Conservation (phyloP, 306 rosid species). For the Citrullus colocynthis region DNA sequence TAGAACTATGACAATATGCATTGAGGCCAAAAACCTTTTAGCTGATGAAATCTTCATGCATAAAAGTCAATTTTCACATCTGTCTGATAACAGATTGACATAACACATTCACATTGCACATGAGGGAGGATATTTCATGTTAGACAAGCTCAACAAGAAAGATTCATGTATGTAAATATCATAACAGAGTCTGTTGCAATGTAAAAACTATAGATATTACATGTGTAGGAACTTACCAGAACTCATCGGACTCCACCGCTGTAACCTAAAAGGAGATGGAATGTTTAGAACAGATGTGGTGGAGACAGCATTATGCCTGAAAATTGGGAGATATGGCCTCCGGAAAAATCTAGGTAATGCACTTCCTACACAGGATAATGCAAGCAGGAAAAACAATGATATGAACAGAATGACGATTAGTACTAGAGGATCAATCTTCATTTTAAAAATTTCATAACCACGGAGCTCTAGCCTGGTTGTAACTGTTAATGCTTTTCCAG, state of each 20-base stretch:
- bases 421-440: slow-evolving; percentile 52
- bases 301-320: slow-evolving; percentile 49
- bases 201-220: slow-evolving; percentile 2
- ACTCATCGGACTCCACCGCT: slow-evolving; percentile 72
- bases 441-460: slow-evolving; percentile 38
- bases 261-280: slow-evolving; percentile 64
- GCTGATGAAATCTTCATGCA: neutral
- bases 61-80: neutral
- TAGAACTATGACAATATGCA: neutral
- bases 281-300: slow-evolving; percentile 62
- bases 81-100: neutral
- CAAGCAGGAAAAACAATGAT: slow-evolving; percentile 53
- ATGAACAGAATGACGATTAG: slow-evolving; percentile 42
- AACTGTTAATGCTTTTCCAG: slow-evolving; percentile 55
- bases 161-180: neutral
- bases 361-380: slow-evolving; percentile 50
- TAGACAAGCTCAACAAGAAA: neutral
- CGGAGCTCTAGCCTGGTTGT: slow-evolving; percentile 40
- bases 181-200: neutral
- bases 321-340: slow-evolving; percentile 69
- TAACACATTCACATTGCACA: neutral
- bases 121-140: neutral
- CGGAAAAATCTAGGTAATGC: slow-evolving; percentile 62
- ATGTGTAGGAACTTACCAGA: slow-evolving; percentile 41
- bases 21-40: neutral